Evolutionary conservation across 805 yeast genomes (phyloP), one percentile per base, ranked within the genome.

Genomic region (Candida boidinii): DNA sequence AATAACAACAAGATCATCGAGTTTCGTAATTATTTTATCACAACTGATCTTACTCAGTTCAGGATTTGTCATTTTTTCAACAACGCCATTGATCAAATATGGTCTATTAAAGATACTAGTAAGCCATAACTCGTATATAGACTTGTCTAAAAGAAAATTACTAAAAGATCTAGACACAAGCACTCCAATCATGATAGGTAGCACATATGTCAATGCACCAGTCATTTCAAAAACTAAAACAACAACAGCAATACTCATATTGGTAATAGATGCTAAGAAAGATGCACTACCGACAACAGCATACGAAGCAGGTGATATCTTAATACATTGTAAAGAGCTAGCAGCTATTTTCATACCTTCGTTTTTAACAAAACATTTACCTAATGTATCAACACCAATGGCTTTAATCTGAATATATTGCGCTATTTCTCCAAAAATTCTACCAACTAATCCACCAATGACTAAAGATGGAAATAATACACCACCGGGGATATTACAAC

Each of bases 271-370:
- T 0, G 92, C 74, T 43, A 84, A 62, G 35, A 83, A 80, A 1
- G 94, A 68, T 0, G 87, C 94, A 0, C 94, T 86, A 0, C 95
- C 95, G 16, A 86, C 84, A 8, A 85, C 80, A 0, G 94, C 94
- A 49, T 85, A 86, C 0, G 88, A 84, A 0, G 92, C 88, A 0
- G 94, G 94, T 2, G 87, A 79, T n/a, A n/a, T n/a, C n/a, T n/a
- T n/a, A 8, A 85, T 76, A 44, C 92, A 76, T 36, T 63, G 44
- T 17, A 47, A 43, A 14, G 49, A 46, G n/a, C n/a, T n/a, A n/a
- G n/a, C n/a, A n/a, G n/a, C n/a, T n/a, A n/a, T n/a, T n/a, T n/a
- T n/a, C n/a, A n/a, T n/a, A n/a, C n/a, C n/a, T 21, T 54, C 60
- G 18, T 48, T 69, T n/a, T n/a, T n/a, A n/a, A n/a, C n/a, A 55